Base-by-base conservation (phyloP, 345 rosid species). In the Raphanus sativus region DNA sequence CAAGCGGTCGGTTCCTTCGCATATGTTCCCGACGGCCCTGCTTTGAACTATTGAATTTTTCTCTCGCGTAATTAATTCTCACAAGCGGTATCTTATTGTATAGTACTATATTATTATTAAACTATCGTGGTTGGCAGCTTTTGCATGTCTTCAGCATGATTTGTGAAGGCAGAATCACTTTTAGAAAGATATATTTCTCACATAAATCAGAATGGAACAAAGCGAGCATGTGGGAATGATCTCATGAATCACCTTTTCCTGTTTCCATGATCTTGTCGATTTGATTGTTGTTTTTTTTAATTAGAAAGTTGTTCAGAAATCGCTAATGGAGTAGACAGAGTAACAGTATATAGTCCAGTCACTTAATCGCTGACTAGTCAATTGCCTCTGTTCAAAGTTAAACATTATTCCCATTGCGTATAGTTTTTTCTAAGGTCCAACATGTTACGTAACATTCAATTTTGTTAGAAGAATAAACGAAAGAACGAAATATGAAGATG, bases 141-240 rank as follows among this genome's bases (percentile, higher is more conserved):
- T 21, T 76, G 62, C 55, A n/a, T 5, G 6, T n/a, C 24, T 13
- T 62, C 16, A 12, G 78, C 34, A 67, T 75, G 50, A 67, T 29
- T 29, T 67, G 61, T 40, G 26, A 59, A 24, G n/a, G 69, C 38
- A 6, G 62, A 60, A 60, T 48, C 52, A 24, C 29, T 75, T 67
- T 67, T 60, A 5, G 3, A 56, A 25, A 64, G 40, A 26, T n/a
- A 9, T 21, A 3, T 60, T 2, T 12, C 4, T 65, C 29, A 55
- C n/a, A 13, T 36, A 4, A 28, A 30, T 60, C 68, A 24, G 3
- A 60, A 59, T 60, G 62, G 62, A 68, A 60, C 70, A 62, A 66
- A 42, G 9, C 15, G 29, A 68, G 13, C 28, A 75, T 21, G 13
- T 67, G 61, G 54, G 29, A 55, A 67, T 60, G 67, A 68, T 68